Evolutionary conservation across 1,284 basidiomycete species (phyloP).

Genomic region (Salmacisia buchloeana): DNA sequence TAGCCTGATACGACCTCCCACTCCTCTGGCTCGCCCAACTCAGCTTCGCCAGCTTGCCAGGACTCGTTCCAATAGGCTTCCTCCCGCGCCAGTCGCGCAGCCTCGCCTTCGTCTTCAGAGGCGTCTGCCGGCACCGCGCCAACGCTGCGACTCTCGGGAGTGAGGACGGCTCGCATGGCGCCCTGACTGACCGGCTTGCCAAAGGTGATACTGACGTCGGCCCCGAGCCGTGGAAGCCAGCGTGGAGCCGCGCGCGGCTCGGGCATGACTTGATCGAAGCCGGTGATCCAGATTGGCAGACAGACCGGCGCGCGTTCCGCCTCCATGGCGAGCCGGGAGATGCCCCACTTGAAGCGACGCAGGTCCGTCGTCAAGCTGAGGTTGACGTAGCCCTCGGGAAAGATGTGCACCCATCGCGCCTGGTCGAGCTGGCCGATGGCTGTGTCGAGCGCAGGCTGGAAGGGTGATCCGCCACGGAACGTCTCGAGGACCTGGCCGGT

Average conservation of each 20-base stretch:
- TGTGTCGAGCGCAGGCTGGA: slow-evolving; percentile 76
- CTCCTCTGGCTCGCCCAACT: background rate
- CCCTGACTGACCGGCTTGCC: slow-evolving; percentile 29
- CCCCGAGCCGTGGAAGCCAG: slow-evolving; percentile 34
- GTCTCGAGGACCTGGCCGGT: slow-evolving; percentile 91
- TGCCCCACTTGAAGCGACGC: slow-evolving; percentile 90
- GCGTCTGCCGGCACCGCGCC: background rate
- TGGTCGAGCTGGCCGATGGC: slow-evolving; percentile 72
- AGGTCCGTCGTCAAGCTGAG: slow-evolving; percentile 60
- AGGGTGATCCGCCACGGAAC: slow-evolving; percentile 79
- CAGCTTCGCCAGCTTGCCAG: background rate
- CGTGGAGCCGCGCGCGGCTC: slow-evolving; percentile 37
- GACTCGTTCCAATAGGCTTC: background rate
- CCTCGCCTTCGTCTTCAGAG: background rate
- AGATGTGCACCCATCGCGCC: slow-evolving; percentile 90
- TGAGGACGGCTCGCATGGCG: background rate
- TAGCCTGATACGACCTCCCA: background rate
- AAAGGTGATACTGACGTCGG: slow-evolving; percentile 36
- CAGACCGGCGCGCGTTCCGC: slow-evolving; percentile 60
- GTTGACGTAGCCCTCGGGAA: slow-evolving; percentile 86
- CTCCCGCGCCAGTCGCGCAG: background rate
- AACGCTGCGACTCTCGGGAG: background rate
- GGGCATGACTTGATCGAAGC: slow-evolving; percentile 46
- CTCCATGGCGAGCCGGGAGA: slow-evolving; percentile 60
- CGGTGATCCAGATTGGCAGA: slow-evolving; percentile 85